Conservation (phyloP, 2,329 filamentous ascomycete species). For the Ceratocystis eucalypticola region DNA sequence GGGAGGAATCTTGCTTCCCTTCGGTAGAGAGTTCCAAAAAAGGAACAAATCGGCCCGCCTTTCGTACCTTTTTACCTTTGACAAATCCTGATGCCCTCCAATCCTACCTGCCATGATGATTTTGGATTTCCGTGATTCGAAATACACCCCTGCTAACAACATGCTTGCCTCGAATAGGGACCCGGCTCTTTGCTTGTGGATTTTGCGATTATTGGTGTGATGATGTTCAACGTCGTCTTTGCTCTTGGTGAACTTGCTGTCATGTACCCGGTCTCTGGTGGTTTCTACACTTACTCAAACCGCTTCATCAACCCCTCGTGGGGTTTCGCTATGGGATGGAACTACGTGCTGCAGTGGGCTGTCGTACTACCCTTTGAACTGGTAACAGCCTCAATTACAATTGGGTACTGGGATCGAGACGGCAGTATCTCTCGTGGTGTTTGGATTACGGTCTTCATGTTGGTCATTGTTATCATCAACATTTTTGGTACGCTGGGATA, state of each 20-base stretch:
- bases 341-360: conserved; percentile 38
- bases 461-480: conserved; percentile 38
- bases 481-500: conserved; percentile 42
- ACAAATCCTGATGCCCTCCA: not conserved
- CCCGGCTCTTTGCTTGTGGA: conserved; percentile 35
- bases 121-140: not conserved
- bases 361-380: conserved; percentile 38
- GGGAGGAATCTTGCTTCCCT: not conserved
- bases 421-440: conserved; percentile 30
- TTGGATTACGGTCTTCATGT: conserved; percentile 42
- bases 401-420: conserved; percentile 37
- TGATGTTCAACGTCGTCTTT: conserved; percentile 49
- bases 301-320: conserved; percentile 50
- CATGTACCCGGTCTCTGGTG: conserved; percentile 48
- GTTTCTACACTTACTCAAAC: conserved; percentile 48
- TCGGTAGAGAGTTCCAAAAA: conserved; percentile 1
- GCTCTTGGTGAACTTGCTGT: conserved; percentile 49
- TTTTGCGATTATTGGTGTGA: conserved; percentile 43
- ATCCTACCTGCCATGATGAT: not conserved
- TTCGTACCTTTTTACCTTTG: not conserved
- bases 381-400: conserved; percentile 38
- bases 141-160: conserved; percentile 12
- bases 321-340: conserved; percentile 42
- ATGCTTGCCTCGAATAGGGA: conserved; percentile 22
- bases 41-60: not conserved